phyloP scores from a whole-genome alignment of 495 filamentous ascomycete genomes.

The Hapsidospora chrysogenum region DNA sequence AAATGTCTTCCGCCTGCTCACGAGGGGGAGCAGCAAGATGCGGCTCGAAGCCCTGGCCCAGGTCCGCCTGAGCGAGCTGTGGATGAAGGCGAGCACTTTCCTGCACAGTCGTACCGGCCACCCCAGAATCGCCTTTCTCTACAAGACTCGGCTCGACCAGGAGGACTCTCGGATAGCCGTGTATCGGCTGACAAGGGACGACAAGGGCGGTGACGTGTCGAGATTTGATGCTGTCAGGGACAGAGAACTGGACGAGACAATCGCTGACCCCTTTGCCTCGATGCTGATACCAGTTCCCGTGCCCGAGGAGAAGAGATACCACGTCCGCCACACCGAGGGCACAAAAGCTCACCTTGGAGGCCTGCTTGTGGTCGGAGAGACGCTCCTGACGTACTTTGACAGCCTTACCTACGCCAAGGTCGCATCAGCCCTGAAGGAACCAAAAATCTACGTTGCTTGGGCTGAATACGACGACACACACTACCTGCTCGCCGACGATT shows the following conservation, averaged over 20 bases:
- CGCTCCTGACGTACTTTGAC: slow-evolving; percentile 65
- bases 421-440: slow-evolving; percentile 44
- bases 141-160: slow-evolving; percentile 54
- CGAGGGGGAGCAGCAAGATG: slow-evolving; percentile 35
- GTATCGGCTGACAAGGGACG: slow-evolving; percentile 35
- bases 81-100: slow-evolving; percentile 68
- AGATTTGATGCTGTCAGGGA: slow-evolving; percentile 28
- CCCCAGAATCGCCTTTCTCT: slow-evolving; percentile 71
- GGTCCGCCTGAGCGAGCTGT: slow-evolving; percentile 70
- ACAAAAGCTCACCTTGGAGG: slow-evolving; percentile 41
- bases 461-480: slow-evolving; percentile 59
- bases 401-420: slow-evolving; percentile 46
- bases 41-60: slow-evolving; percentile 52
- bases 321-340: slow-evolving; percentile 27
- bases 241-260: slow-evolving; percentile 32
- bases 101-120: slow-evolving; percentile 53
- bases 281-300: slow-evolving; percentile 71
- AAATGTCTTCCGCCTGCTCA: slow-evolving; percentile 43
- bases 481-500: slow-evolving; percentile 82
- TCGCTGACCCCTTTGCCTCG: slow-evolving; percentile 55
- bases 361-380: slow-evolving; percentile 72
- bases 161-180: slow-evolving; percentile 40
- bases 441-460: slow-evolving; percentile 80
- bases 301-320: slow-evolving; percentile 32
- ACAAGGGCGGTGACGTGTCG: slow-evolving; percentile 25